phyloP scores from a whole-genome alignment of 2,329 filamentous ascomycete species.

The Nectriaceae sp. region DNA sequence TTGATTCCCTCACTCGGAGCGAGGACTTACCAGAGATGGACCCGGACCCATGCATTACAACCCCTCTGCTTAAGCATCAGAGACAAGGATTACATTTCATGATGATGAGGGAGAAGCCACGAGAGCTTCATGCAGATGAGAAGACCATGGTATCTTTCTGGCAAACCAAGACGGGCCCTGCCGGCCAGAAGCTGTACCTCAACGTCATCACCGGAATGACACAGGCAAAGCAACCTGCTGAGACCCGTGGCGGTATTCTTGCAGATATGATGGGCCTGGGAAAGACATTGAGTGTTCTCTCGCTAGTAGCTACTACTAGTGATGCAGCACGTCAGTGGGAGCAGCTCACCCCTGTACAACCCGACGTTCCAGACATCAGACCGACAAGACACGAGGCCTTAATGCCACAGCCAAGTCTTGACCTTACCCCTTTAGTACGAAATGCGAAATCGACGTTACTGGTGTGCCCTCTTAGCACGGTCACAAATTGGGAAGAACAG shows the following conservation, averaged over 20 bases:
- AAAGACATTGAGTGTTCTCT: constrained; percentile 83
- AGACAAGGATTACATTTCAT: constrained; percentile 90
- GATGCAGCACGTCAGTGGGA: constrained; percentile 66
- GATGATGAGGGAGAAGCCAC: constrained; percentile 71
- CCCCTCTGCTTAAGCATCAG: constrained; percentile 78
- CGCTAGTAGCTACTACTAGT: constrained; percentile 69
- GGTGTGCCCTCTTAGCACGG: constrained; percentile 85
- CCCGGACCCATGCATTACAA: constrained; percentile 61
- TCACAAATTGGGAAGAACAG: constrained; percentile 94
- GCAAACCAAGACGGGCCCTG: constrained; percentile 58
- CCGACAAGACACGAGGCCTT: constrained; percentile 32
- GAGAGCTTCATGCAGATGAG: constrained; percentile 58
- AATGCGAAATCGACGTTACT: constrained; percentile 83
- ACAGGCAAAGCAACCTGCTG: constrained; percentile 59
- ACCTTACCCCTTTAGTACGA: constrained; percentile 53
- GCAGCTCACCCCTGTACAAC: constrained; percentile 51
- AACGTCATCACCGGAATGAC: constrained; percentile 84
- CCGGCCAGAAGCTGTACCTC: constrained; percentile 64
- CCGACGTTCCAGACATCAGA: constrained; percentile 43
- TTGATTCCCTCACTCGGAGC: constrained; percentile 77
- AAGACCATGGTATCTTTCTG: constrained; percentile 74
- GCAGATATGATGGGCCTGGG: constrained; percentile 91
- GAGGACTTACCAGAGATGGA: constrained; percentile 77
- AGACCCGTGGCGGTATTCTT: constrained; percentile 72
- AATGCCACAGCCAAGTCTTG: constrained; percentile 42